Conservation (phyloP, 805 yeast genomes). For the Kockiozyma suomiensis region DNA sequence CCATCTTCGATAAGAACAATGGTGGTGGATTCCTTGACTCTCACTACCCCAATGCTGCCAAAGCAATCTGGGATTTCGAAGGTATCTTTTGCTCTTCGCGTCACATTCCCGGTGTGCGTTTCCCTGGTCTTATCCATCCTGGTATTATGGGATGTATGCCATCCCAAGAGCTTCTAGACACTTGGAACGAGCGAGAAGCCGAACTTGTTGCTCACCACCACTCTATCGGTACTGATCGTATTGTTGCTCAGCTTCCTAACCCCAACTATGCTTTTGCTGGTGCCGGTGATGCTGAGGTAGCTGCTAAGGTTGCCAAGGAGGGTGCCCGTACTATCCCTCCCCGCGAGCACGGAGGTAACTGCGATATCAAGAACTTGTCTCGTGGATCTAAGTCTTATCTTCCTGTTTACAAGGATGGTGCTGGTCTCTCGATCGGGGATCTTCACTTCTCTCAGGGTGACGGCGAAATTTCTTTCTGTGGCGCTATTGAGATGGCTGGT, state of each 20-base stretch:
- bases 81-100: slow-evolving; percentile 54
- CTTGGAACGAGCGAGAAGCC: slow-evolving; percentile 52
- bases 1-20: slow-evolving; percentile 51
- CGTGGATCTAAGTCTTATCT: slow-evolving; percentile 54
- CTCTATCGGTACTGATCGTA: slow-evolving; percentile 37
- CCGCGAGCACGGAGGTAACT: slow-evolving; percentile 55
- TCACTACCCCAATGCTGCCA: slow-evolving; percentile 54
- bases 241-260: slow-evolving; percentile 51
- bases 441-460: slow-evolving; percentile 57
- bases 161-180: slow-evolving; percentile 47
- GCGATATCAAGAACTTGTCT: slow-evolving; percentile 55
- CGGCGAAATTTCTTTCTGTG: slow-evolving; percentile 58
- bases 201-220: slow-evolving; percentile 40
- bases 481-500: slow-evolving; percentile 58
- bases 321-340: slow-evolving; percentile 56
- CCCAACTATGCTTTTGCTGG: slow-evolving; percentile 49
- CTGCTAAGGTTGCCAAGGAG: slow-evolving; percentile 43
- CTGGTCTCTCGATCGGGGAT: slow-evolving; percentile 53
- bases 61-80: slow-evolving; percentile 56
- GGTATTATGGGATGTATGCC: slow-evolving; percentile 58
- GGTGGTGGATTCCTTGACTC: slow-evolving; percentile 56
- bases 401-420: slow-evolving; percentile 54
- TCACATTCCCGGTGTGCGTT: slow-evolving; percentile 53
- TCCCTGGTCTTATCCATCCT: slow-evolving; percentile 56
- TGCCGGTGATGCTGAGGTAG: slow-evolving; percentile 36